These are phyloP conservation scores for Camillea tinctor DNA, from an alignment of 2,329 filamentous ascomycete species.

Conservation along the genomic window DNA sequence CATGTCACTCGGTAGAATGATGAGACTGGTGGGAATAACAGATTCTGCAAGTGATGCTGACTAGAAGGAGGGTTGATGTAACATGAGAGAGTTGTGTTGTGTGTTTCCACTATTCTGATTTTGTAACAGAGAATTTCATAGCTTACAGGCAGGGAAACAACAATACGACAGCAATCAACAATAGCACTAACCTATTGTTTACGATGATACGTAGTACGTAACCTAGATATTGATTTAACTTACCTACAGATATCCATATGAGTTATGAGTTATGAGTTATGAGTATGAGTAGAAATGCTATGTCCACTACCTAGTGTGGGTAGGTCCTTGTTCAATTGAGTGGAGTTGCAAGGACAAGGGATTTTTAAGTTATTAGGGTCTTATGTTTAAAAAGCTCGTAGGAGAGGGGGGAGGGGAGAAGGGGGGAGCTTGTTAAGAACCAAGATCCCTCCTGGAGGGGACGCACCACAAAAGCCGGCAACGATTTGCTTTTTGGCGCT, in stretches of 20 bases:
- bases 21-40: not conserved
- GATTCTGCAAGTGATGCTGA: not conserved
- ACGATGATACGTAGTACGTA: no score
- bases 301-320: not conserved
- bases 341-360: slow-evolving; percentile 16
- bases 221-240: no score
- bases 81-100: no score
- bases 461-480: slow-evolving; percentile 10
- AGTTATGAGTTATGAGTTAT: no score
- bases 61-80: not conserved
- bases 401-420: not conserved
- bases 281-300: no score
- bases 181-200: no score
- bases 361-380: slow-evolving; percentile 1
- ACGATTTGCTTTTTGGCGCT: slow-evolving; percentile 13
- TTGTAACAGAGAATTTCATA: no score
- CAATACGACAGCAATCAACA: no score
- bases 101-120: no score
- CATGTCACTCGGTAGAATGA: not conserved
- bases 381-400: slow-evolving; percentile 9
- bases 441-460: slow-evolving; percentile 21
- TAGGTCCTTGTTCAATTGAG: not conserved
- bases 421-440: slow-evolving; percentile 7
- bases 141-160: no score
- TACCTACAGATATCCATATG: no score